Evolutionary conservation across 2,329 filamentous ascomycete species (phyloP), one percentile per base, ranked within the genome.

Genomic region (Penicillium nordicum): DNA sequence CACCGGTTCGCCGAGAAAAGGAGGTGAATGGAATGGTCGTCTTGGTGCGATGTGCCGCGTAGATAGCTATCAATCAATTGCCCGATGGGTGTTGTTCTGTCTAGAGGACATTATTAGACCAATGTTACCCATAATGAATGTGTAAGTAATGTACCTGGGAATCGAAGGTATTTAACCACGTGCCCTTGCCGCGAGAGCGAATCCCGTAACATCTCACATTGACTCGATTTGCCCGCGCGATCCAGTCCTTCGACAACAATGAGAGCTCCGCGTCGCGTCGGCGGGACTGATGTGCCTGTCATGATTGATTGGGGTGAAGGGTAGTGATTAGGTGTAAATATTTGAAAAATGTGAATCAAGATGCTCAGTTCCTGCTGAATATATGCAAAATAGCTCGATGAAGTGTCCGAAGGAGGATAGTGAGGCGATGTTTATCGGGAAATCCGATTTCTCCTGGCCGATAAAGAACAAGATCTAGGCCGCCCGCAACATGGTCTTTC

Each of bases 1-100:
- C 92, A 96, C 46, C 92, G 83, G 72, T 97, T 97, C 10, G 92
- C 91, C 57, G 88, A 91, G 74, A 96, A 96, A 21, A 96, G 81
- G 1, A 96, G 81, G 72, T 97, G 92, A 65, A 96, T 93, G 4
- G 88, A 88, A 69, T 96, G 91, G 72, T 96, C 92, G 59, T 94
- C 89, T 73, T 92, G 84, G 56, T 89, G 82, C 25, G 83, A 79
- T 54, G 88, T 75, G 57, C 87, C 87, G 62, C 84, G 87, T 60
- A 97, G 82, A 71, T 96, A 97, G 44, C 79, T 78, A 72, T 95
- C 87, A 71, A 97, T 96, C 83, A 95, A 88, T 66, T 89, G 84
- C 0, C 92, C 92, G 64, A 93, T 96, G 0, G 88, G 83, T 5
- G 92, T 96, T 3, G 85, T 87, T 62, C 92, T 83, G 71, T 96